phyloP scores from a whole-genome alignment of 306 rosid species.

The Inga oerstediana region DNA sequence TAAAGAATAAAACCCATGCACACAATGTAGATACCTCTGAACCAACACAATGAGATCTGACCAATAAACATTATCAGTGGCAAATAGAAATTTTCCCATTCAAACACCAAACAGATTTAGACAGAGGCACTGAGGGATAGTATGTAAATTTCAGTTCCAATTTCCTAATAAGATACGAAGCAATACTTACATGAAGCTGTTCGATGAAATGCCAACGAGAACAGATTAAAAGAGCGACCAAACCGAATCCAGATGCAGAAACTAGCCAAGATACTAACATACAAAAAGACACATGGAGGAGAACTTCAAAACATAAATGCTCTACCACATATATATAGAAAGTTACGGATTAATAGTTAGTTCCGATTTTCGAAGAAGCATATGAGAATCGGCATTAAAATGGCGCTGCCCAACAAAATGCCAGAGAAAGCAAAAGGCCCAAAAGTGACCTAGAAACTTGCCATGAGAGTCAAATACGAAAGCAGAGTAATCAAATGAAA shows the following conservation, averaged over 20 bases:
- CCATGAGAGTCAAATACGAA: not conserved
- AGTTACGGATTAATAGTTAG: not conserved
- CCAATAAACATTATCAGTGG: not conserved
- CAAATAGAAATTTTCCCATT: not conserved
- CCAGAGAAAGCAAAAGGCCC: constrained; percentile 21
- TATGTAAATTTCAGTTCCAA: not conserved
- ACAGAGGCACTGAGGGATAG: not conserved
- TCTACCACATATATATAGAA: not conserved
- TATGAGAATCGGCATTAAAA: not conserved
- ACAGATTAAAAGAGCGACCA: not conserved
- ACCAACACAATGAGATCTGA: not conserved
- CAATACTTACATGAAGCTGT: not conserved
- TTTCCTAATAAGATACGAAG: not conserved
- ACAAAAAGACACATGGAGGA: not conserved
- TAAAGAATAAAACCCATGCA: constrained; percentile 16
- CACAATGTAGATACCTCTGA: not conserved
- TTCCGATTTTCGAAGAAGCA: not conserved
- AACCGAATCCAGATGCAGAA: not conserved
- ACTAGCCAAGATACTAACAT: not conserved
- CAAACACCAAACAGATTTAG: not conserved
- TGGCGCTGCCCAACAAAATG: constrained; percentile 47
- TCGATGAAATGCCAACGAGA: not conserved
- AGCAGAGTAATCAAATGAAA: not conserved
- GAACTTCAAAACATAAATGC: not conserved
- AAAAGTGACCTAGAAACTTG: not conserved